A percentile compares a stretch with the other conserved stretches of the same genome.
These are phyloP conservation scores for Senna tora DNA, from an alignment of 306 rosid genomes.

Conservation along the genomic window DNA sequence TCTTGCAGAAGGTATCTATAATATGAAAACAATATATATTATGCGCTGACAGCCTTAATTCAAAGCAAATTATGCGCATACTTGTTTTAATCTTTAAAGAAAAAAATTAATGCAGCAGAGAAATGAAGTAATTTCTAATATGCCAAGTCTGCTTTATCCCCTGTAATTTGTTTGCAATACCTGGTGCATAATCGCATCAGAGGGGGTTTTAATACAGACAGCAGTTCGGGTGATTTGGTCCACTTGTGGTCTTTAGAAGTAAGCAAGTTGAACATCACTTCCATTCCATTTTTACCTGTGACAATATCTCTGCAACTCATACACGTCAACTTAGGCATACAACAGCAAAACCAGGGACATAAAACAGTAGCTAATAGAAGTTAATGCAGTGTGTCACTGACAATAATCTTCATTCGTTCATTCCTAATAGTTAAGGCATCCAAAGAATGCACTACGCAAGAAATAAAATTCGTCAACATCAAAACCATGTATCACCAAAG, in stretches of 20 bases:
- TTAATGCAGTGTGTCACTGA: constrained; percentile 3
- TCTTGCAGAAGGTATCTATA: constrained; percentile 91
- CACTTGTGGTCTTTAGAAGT: constrained; percentile 72
- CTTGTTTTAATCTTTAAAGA: background rate
- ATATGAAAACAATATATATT: constrained; percentile 25
- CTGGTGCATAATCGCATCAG: constrained; percentile 84
- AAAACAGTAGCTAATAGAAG: constrained; percentile 27
- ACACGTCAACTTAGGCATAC: constrained; percentile 25
- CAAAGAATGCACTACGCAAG: constrained; percentile 19
- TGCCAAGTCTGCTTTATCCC: constrained; percentile 2
- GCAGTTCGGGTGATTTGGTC: constrained; percentile 61
- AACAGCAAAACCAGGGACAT: constrained; percentile 27
- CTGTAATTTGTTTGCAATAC: constrained; percentile 47
- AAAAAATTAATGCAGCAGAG: constrained; percentile 9
- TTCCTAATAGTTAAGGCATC: constrained; percentile 15
- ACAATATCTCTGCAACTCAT: constrained; percentile 60
- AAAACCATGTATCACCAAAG: constrained; percentile 21
- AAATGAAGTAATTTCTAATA: constrained; percentile 27
- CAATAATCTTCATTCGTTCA: constrained; percentile 2
- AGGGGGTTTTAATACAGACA: constrained; percentile 58
- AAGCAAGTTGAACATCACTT: constrained; percentile 70
- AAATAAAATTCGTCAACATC: constrained; percentile 14
- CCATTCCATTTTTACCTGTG: constrained; percentile 73
- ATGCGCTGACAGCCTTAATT: constrained; percentile 3
- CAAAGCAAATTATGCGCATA: background rate